A percentile compares a stretch with the other conserved stretches of the same genome.
Conservation (phyloP, 2,329 filamentous ascomycete genomes). For the Penicillium paneum region DNA sequence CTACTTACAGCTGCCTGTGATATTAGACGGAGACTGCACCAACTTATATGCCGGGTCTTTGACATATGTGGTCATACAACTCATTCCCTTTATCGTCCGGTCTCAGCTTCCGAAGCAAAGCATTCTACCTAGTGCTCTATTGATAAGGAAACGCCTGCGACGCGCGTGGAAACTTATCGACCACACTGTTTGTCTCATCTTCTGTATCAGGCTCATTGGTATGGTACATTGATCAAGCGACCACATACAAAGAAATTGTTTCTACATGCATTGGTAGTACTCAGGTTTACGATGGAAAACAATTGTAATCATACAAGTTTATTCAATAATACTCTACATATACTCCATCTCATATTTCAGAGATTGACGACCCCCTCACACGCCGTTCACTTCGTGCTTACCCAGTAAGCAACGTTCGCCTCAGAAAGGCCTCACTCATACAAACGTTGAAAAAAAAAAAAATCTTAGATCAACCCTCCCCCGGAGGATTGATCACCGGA, state of each 20-base stretch:
- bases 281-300: background rate
- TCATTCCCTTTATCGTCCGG: too few relatives aligned
- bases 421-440: slow-evolving; percentile 1
- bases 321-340: background rate
- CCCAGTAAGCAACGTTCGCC: background rate
- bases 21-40: too few relatives aligned
- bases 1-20: too few relatives aligned
- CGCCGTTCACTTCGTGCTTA: background rate
- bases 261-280: background rate
- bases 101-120: background rate
- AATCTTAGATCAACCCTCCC: background rate
- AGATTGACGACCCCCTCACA: background rate
- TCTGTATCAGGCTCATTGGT: background rate
- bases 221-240: too few relatives aligned
- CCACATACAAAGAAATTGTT: background rate
- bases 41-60: background rate
- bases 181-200: too few relatives aligned
- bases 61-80: background rate
- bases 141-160: background rate
- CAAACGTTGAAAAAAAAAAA: background rate
- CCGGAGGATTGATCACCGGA: background rate
- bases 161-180: too few relatives aligned
- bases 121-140: background rate
- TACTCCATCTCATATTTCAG: background rate
- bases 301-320: background rate